Base-by-base conservation (phyloP, 768 basidiomycete species). In the Lentinula sp. region DNA sequence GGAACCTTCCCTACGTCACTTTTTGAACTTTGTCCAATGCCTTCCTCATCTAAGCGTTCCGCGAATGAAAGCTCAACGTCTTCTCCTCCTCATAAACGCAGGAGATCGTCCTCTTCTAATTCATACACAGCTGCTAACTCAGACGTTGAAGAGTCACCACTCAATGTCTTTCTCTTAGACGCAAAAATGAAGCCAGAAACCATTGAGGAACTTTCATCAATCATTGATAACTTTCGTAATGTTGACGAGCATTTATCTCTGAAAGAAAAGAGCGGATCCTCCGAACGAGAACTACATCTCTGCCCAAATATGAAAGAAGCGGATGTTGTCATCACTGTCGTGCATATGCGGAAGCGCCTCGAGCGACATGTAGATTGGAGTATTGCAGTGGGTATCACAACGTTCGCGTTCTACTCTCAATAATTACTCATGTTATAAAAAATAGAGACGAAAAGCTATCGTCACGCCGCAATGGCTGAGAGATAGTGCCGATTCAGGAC, bases 391-490 rank as follows among this genome's bases (percentile, higher is more conserved):
- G 69, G 87, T 76, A 18, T 52, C 21, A 61, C 50, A 37, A 16
- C 39, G 49, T 9, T 34, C 54, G 7, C 43, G 49, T n/a, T 5
- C 28, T 62, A 16, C 15, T 21, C 18, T 23, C 34, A 16, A 39
- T 16, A 57, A 15, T 8, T 45, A 13, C 35, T 42, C 13, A 39
- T 49, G 32, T 45, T 11, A 4, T 45, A 31, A 40, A 37, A 34
- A 54, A n/a, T 66, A 90, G 88, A 82, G 78, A 74, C 76, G 76
- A 37, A 91, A 88, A 66, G 75, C 80, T 0, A 79, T 91, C 23
- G 88, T 93, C 10, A 85, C 80, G 2, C 88, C 89, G 0, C 74
- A 82, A 35, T 93, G 90, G 91, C 77, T 93, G 16, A 76, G 70
- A 35, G 80, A 87, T 60, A 88, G 86, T 3, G 71, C 84, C 16